A percentile compares a stretch with the other conserved stretches of the same genome.
phyloP scores from a whole-genome alignment of 805 yeast genomes.

The Dipodascopsis tothii region DNA sequence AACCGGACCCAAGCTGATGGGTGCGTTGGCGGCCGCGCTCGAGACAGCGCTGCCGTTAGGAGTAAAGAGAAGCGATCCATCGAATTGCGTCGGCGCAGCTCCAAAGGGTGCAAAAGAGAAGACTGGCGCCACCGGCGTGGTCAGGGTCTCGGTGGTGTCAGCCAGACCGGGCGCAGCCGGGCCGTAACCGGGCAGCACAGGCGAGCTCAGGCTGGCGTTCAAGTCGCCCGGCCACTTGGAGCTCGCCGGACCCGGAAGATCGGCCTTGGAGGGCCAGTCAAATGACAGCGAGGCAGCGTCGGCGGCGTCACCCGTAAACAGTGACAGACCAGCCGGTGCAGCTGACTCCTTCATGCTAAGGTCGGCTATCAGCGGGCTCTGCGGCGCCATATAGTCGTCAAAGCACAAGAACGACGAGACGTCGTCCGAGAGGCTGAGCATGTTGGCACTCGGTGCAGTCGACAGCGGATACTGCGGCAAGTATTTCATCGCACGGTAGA shows the following conservation, averaged over 20 bases:
- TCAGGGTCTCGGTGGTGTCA: neutral
- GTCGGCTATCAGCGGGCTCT: conserved; percentile 5
- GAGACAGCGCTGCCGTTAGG: neutral
- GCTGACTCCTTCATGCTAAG: neutral
- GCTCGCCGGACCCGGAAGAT: neutral
- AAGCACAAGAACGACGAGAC: conserved; percentile 17
- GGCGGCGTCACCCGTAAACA: neutral
- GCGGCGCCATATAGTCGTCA: conserved; percentile 16
- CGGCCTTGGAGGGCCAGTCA: conserved; percentile 15
- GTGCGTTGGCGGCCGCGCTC: neutral
- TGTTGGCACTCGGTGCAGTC: no score
- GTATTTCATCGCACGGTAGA: no score
- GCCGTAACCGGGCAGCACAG: neutral
- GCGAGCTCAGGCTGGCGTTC: neutral
- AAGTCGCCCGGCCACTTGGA: neutral
- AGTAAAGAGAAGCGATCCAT: no score
- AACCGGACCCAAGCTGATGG: neutral
- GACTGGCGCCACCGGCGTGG: neutral
- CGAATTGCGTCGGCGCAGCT: no score
- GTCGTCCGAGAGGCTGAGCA: conserved; percentile 7
- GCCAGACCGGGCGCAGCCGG: neutral
- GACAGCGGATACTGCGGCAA: no score
- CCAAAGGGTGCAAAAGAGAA: neutral
- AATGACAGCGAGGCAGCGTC: conserved; percentile 3
- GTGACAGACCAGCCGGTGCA: neutral